A percentile compares a stretch with the other conserved stretches of the same genome.
Evolutionary conservation across 2,329 filamentous ascomycete genomes (phyloP).

Genomic region (Colletotrichum acutatum): DNA sequence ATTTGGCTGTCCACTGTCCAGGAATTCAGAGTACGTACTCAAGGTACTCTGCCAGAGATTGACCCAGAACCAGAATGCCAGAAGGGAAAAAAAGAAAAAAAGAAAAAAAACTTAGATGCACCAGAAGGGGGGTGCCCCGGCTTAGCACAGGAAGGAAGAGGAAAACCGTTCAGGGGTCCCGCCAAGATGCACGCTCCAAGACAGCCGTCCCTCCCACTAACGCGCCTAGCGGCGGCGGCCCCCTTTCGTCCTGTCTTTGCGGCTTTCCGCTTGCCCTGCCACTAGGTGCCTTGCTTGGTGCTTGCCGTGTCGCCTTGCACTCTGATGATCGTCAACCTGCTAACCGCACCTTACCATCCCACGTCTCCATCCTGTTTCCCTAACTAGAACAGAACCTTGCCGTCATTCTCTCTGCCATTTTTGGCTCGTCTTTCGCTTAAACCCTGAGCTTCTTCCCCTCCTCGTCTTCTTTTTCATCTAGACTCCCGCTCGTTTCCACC

Average conservation of each 20-base stretch:
- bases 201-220: conserved; percentile 26
- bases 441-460: conserved; percentile 35
- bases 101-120: background rate
- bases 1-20: background rate
- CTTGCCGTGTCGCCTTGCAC: background rate
- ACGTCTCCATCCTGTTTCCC: background rate
- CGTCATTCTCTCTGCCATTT: conserved; percentile 20
- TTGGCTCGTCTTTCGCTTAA: conserved; percentile 29
- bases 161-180: conserved; percentile 28
- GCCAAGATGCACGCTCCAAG: conserved; percentile 21
- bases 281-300: background rate
- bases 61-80: background rate
- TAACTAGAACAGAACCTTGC: conserved; percentile 8
- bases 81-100: background rate
- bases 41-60: background rate
- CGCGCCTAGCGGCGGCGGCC: conserved; percentile 26
- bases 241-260: conserved; percentile 28
- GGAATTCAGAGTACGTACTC: background rate
- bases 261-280: background rate
- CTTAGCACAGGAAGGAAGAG: background rate
- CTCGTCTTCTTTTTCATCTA: conserved; percentile 31
- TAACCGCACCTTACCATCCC: conserved; percentile 10
- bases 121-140: background rate
- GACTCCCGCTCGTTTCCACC: conserved; percentile 31
- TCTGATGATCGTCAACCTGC: conserved; percentile 17